Evolutionary conservation across 139 green algal genomes (phyloP), one percentile per base, ranked within the genome.

Genomic region (Mesotaenium endlicherianum): DNA sequence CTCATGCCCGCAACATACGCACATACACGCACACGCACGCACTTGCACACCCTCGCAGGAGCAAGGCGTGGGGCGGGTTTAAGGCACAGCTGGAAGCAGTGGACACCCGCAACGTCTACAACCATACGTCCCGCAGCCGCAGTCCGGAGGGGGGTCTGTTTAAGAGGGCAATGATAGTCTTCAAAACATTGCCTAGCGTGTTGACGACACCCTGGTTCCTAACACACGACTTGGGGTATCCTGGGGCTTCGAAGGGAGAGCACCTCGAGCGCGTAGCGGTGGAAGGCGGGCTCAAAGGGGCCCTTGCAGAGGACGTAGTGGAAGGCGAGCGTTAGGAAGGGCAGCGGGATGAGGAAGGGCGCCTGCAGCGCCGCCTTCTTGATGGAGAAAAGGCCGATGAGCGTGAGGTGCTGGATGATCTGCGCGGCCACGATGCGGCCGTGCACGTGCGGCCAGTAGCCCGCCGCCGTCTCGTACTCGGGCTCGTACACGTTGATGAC

Each of bases 401-500:
- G 77, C 36, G 36, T 40, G 17, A 87, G 16, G 42, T 87, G 81
- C 50, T 79, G 53, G 17, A 87, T 44, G n/a, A 87, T 17, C 42
- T 80, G 49, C 20, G 77, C 77, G 26, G 75, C 57, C 14, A 87
- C 8, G 44, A 87, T 38, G 14, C 75, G 72, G 14, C 11, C 31
- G 43, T 86, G 75, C 26, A 87, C 36, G 74, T 69, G 44, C n/a
- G 81, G 81, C 81, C 81, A 87, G 75, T 60, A 86, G 11, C 20
- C 36, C 16, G 30, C 81, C 16, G 39, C 75, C 30, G 31, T 87
- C 75, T 87, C 81, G 20, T 81, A 87, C 26, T 42, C 20, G 3
- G 43, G 30, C 30, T 57, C 53, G 57, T 86, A 86, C 40, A 86
- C 81, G 45, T 86, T 85, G 50, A 85, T 87, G 30, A 87, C 16